Evolutionary conservation across 768 basidiomycete genomes (phyloP).

Genomic region (Termitomyces heimii): DNA sequence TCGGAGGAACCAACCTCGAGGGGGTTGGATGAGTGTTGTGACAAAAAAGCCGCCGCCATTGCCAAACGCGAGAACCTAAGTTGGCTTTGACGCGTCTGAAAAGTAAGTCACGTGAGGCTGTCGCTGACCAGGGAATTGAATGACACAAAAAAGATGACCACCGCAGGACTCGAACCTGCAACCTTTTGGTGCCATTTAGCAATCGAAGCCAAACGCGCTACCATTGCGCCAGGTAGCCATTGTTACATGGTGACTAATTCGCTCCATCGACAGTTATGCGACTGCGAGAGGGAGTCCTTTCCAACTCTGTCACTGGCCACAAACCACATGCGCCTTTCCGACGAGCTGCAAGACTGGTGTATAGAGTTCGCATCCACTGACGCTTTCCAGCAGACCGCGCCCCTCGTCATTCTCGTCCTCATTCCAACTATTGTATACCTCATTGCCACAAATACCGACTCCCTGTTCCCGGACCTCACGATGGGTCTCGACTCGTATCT

Average conservation of each 20-base stretch:
- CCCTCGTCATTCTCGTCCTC: slow-evolving; percentile 48
- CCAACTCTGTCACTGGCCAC: slow-evolving; percentile 11
- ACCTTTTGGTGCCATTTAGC: slow-evolving; percentile 80
- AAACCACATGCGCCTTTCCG: slow-evolving; percentile 38
- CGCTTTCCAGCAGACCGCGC: slow-evolving; percentile 50
- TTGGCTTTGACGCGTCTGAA: slow-evolving; percentile 10
- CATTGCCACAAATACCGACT: slow-evolving; percentile 22
- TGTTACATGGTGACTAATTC: background rate
- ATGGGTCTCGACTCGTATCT: slow-evolving; percentile 58
- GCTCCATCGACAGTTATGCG: background rate
- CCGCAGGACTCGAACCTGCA: slow-evolving; percentile 74
- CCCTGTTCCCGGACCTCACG: slow-evolving; percentile 21
- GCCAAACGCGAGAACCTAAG: background rate
- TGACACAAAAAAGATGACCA: slow-evolving; percentile 47
- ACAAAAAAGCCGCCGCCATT: slow-evolving; percentile 41
- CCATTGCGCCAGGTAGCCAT: slow-evolving; percentile 88
- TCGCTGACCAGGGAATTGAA: background rate
- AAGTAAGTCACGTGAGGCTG: slow-evolving; percentile 10
- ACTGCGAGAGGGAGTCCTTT: background rate
- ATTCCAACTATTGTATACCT: slow-evolving; percentile 49
- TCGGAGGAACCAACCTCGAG: slow-evolving; percentile 65
- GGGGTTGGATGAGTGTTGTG: slow-evolving; percentile 72
- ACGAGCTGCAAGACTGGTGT: slow-evolving; percentile 33
- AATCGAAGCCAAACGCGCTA: slow-evolving; percentile 94
- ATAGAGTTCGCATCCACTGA: slow-evolving; percentile 32